A percentile compares a stretch with the other conserved stretches of the same genome.
phyloP scores from a whole-genome alignment of 2,329 filamentous ascomycete species.

The Neoascochyta sp. region DNA sequence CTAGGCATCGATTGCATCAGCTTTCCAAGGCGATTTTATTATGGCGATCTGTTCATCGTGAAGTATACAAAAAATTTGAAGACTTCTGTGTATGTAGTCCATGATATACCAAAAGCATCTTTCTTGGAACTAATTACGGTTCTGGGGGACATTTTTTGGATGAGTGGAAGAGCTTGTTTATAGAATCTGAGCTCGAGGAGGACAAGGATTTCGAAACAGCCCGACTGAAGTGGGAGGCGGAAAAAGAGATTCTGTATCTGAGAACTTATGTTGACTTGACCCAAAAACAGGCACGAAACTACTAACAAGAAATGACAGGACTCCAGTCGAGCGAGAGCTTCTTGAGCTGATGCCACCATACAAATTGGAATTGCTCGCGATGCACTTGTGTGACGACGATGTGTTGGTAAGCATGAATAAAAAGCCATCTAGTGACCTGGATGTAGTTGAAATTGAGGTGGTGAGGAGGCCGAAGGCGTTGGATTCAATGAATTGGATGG shows the following conservation, averaged over 20 bases:
- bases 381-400: constrained; percentile 1
- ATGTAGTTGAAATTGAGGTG: neutral
- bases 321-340: constrained; percentile 1
- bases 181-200: neutral
- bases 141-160: neutral
- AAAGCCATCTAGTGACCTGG: neutral
- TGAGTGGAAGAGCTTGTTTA: constrained; percentile 1
- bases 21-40: constrained; percentile 1
- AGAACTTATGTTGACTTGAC: neutral
- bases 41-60: constrained; percentile 1
- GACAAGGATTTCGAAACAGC: constrained; percentile 1
- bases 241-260: constrained; percentile 1
- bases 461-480: constrained; percentile 1
- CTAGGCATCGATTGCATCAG: neutral
- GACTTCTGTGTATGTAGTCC: neutral
- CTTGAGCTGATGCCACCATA: neutral
- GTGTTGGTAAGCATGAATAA: neutral
- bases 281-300: neutral
- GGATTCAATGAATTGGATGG: constrained; percentile 1
- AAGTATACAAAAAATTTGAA: constrained; percentile 1
- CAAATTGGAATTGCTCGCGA: neutral
- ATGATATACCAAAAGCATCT: neutral
- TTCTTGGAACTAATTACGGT: neutral
- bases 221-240: neutral
- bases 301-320: constrained; percentile 1